These are phyloP conservation scores for Ceratobasidium sp. DNA, from an alignment of 1,284 basidiomycete genomes.

Conservation along the genomic window DNA sequence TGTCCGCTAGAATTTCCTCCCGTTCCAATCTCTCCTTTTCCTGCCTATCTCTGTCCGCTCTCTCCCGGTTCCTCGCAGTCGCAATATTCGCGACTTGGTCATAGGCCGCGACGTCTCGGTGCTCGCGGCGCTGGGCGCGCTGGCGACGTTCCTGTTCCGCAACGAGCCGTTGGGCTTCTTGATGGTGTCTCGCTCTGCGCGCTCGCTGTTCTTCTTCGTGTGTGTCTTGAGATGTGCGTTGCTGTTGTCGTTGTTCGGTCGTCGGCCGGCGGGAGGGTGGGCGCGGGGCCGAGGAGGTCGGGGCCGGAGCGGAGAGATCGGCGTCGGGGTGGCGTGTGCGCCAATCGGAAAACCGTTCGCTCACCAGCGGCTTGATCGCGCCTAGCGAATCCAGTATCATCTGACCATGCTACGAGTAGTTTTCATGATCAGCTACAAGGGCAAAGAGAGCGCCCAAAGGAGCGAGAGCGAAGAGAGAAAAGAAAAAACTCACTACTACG, in stretches of 20 bases:
- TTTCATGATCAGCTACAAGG: conserved; percentile 5
- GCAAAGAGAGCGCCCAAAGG: no score
- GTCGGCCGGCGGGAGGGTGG: conserved; percentile 24
- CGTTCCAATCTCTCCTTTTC: conserved; percentile 34
- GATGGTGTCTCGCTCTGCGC: conserved; percentile 18
- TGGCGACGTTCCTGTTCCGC: conserved; percentile 39
- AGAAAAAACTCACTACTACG: conserved; percentile 57
- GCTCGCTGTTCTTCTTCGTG: conserved; percentile 23
- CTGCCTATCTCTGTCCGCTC: conserved; percentile 31
- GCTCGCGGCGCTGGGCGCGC: conserved; percentile 40
- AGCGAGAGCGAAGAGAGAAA: neutral
- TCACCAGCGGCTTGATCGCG: conserved; percentile 33
- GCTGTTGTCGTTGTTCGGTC: neutral
- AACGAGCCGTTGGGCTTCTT: conserved; percentile 32
- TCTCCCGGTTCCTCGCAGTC: neutral
- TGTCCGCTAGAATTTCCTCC: conserved; percentile 9
- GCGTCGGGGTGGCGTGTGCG: conserved; percentile 38
- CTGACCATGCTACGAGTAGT: conserved; percentile 51
- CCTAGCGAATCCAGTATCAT: conserved; percentile 51
- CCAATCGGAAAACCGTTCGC: conserved; percentile 38
- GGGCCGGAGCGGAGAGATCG: conserved; percentile 33
- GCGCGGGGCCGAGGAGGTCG: conserved; percentile 4
- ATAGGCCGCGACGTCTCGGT: conserved; percentile 23
- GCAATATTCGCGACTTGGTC: conserved; percentile 42
- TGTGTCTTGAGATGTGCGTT: conserved; percentile 2